phyloP scores from a whole-genome alignment of 495 filamentous ascomycete species.

The Oidiodendron maius region DNA sequence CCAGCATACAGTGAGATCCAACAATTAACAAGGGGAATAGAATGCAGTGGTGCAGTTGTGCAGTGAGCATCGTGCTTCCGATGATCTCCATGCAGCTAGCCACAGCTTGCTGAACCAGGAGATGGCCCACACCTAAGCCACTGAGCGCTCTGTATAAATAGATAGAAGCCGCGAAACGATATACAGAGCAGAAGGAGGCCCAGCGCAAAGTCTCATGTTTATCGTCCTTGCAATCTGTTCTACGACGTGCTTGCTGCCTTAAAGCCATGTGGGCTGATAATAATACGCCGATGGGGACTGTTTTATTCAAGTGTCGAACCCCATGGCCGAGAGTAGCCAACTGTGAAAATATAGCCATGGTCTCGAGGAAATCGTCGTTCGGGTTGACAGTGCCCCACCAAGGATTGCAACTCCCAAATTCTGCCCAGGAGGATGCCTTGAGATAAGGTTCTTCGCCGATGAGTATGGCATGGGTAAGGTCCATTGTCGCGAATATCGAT shows the following conservation, averaged over 20 bases:
- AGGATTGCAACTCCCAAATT: slow-evolving; percentile 15
- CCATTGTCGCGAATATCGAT: slow-evolving; percentile 33
- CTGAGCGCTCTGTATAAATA: slow-evolving; percentile 21
- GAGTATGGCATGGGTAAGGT: slow-evolving; percentile 27
- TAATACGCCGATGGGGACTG: slow-evolving; percentile 12
- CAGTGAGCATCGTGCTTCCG: slow-evolving; percentile 12
- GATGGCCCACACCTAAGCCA: slow-evolving; percentile 16
- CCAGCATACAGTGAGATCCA: slow-evolving; percentile 13
- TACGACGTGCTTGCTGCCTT: slow-evolving; percentile 7
- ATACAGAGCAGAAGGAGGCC: slow-evolving; percentile 17
- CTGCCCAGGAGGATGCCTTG: slow-evolving; percentile 13
- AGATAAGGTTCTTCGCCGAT: slow-evolving; percentile 22
- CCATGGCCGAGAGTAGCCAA: slow-evolving; percentile 14
- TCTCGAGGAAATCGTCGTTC: slow-evolving; percentile 19
- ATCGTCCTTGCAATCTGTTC: not conserved
- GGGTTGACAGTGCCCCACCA: slow-evolving; percentile 20
- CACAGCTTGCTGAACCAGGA: slow-evolving; percentile 18
- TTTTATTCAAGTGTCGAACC: slow-evolving; percentile 10
- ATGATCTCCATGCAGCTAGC: slow-evolving; percentile 15
- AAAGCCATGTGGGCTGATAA: slow-evolving; percentile 16
- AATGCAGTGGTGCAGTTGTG: slow-evolving; percentile 22
- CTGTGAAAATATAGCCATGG: slow-evolving; percentile 20
- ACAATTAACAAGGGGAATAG: slow-evolving; percentile 19
- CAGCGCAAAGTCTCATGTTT: slow-evolving; percentile 5
- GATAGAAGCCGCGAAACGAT: slow-evolving; percentile 19